Percentiles rank a stretch among this genome's conserved stretches.
These are phyloP conservation scores for Tulasnella sp. DNA, from an alignment of 768 basidiomycete species.

Conservation along the genomic window DNA sequence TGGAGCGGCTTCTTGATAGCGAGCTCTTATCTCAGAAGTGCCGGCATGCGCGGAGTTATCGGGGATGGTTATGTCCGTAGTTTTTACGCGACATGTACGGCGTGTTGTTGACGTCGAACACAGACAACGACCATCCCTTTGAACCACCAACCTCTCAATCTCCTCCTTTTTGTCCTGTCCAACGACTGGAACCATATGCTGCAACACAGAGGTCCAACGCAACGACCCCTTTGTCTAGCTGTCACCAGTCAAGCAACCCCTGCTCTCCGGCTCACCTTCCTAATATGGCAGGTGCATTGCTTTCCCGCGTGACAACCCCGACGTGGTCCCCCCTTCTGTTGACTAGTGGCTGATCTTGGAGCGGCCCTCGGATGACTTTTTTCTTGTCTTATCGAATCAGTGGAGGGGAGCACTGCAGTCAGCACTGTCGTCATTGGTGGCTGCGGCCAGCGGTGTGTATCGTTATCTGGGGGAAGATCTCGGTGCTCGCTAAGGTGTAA, in stretches of 20 bases:
- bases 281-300: neutral
- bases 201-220: neutral
- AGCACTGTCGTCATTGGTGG: neutral
- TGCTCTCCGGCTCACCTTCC: slow-evolving; percentile 5
- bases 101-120: neutral
- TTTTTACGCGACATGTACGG: slow-evolving; percentile 14
- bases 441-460: neutral
- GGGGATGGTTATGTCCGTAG: neutral
- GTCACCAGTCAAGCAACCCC: slow-evolving; percentile 3
- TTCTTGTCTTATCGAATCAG: slow-evolving; percentile 3
- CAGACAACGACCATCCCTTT: slow-evolving; percentile 7
- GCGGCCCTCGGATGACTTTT: slow-evolving; percentile 1
- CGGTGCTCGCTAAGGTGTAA: neutral
- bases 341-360: neutral
- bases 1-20: slow-evolving; percentile 3
- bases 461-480: slow-evolving; percentile 3
- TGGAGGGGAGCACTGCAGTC: neutral
- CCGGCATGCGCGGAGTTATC: neutral
- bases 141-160: neutral
- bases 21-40: slow-evolving; percentile 11
- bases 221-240: neutral
- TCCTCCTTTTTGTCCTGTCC: neutral
- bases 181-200: neutral
- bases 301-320: slow-evolving; percentile 2
- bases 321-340: neutral